These are phyloP conservation scores for Corylus heterophylla DNA, from an alignment of 306 rosid species.

Conservation along the genomic window DNA sequence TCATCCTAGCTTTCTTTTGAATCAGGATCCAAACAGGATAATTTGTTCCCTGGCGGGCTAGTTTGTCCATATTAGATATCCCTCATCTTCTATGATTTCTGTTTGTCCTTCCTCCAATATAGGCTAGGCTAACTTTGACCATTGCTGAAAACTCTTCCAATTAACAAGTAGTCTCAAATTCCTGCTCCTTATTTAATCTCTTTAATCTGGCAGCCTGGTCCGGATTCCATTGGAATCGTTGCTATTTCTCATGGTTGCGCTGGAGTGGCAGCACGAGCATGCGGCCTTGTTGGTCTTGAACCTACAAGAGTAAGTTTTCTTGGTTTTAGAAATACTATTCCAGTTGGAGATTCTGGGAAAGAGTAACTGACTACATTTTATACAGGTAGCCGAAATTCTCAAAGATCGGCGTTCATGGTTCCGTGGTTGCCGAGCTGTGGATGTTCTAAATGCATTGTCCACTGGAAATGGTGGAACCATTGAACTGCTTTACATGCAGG, in stretches of 20 bases:
- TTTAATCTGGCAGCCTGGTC: conserved; percentile 89
- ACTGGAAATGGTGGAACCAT: conserved; percentile 92
- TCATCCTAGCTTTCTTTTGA: background rate
- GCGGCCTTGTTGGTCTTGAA: conserved; percentile 97
- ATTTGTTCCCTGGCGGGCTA: conserved; percentile 2
- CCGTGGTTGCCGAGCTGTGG: conserved; percentile 89
- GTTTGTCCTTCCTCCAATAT: background rate
- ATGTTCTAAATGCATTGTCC: conserved; percentile 75
- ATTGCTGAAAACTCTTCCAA: background rate
- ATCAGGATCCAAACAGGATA: background rate
- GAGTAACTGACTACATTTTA: conserved; percentile 10
- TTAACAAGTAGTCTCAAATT: background rate
- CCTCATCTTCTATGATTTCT: background rate
- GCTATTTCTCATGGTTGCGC: conserved; percentile 98
- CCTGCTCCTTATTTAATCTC: background rate
- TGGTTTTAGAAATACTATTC: conserved; percentile 8
- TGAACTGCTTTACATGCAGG: conserved; percentile 98
- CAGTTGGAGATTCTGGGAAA: background rate
- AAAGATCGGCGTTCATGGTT: conserved; percentile 94
- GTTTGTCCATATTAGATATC: background rate
- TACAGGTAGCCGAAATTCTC: conserved; percentile 91
- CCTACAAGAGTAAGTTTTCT: conserved; percentile 83
- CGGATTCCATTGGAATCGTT: conserved; percentile 99
- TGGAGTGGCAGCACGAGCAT: conserved; percentile 99
- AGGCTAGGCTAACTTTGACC: background rate